phyloP scores from a whole-genome alignment of 768 basidiomycete genomes.

The Gelatoporia subvermispora region DNA sequence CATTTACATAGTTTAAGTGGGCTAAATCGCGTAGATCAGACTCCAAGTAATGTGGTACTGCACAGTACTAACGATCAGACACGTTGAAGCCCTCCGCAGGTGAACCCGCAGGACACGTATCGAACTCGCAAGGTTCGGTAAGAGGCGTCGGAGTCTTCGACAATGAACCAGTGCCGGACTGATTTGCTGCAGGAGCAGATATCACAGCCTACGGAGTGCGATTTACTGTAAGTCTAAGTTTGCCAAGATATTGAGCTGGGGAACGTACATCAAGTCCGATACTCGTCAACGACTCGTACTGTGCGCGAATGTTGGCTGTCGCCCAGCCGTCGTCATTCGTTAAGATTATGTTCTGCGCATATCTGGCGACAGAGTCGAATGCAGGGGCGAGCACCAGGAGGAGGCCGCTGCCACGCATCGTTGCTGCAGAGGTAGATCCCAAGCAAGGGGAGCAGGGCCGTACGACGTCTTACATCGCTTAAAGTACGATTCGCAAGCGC shows the following conservation, averaged over 20 bases:
- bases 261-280: constrained; percentile 23
- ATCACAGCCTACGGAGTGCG: constrained; percentile 20
- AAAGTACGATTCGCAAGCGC: not conserved
- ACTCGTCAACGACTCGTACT: constrained; percentile 19
- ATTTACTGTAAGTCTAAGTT: no score
- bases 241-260: no score
- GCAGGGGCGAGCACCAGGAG: no score
- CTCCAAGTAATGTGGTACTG: not conserved
- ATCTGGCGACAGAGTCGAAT: no score
- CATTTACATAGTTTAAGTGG: constrained; percentile 32
- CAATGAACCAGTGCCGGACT: constrained; percentile 29
- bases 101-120: constrained; percentile 28
- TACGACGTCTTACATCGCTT: not conserved
- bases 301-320: constrained; percentile 25
- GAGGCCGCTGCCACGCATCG: not conserved
- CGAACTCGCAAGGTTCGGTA: constrained; percentile 27
- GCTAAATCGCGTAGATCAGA: constrained; percentile 11
- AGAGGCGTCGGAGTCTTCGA: constrained; percentile 22
- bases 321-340: constrained; percentile 32
- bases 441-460: not conserved
- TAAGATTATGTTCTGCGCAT: constrained; percentile 18
- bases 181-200: constrained; percentile 28
- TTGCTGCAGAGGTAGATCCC: not conserved
- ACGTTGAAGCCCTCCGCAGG: constrained; percentile 26
- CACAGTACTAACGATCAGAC: constrained; percentile 28